phyloP scores from a whole-genome alignment of 2,329 filamentous ascomycete genomes.

The Colletotrichum spinosum region DNA sequence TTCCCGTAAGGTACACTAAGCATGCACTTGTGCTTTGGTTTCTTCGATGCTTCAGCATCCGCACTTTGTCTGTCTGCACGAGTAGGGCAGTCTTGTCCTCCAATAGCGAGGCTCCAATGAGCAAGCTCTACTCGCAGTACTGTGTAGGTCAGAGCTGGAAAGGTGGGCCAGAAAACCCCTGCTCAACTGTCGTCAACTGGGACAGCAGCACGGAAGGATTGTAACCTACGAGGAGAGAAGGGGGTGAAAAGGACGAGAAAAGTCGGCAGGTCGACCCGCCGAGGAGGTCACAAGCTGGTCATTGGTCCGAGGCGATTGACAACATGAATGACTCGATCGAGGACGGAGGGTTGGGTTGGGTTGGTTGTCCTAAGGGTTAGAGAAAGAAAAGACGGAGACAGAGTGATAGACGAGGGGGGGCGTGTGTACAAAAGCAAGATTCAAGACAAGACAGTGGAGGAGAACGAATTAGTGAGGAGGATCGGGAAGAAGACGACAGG shows the following conservation, averaged over 20 bases:
- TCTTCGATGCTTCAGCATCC: slow-evolving; percentile 21
- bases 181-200: neutral
- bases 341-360: slow-evolving; percentile 27
- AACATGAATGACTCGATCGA: slow-evolving; percentile 36
- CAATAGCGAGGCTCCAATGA: slow-evolving; percentile 25
- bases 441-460: slow-evolving; percentile 15
- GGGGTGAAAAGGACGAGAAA: slow-evolving; percentile 8
- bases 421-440: slow-evolving; percentile 22
- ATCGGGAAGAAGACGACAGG: slow-evolving; percentile 27
- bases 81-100: slow-evolving; percentile 21
- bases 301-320: slow-evolving; percentile 28
- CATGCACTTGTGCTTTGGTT: neutral
- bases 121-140: slow-evolving; percentile 14
- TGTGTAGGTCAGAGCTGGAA: slow-evolving; percentile 17
- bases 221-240: neutral
- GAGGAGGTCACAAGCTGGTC: slow-evolving; percentile 13
- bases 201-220: neutral
- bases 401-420: slow-evolving; percentile 7
- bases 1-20: neutral
- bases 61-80: slow-evolving; percentile 1
- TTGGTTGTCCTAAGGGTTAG: slow-evolving; percentile 32
- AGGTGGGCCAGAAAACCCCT: neutral
- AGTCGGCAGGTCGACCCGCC: slow-evolving; percentile 35
- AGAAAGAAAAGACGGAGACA: slow-evolving; percentile 18
- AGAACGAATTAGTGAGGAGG: slow-evolving; percentile 4